Evolutionary conservation across 2,329 filamentous ascomycete species (phyloP).

Genomic region (Chlorencoelia australis): DNA sequence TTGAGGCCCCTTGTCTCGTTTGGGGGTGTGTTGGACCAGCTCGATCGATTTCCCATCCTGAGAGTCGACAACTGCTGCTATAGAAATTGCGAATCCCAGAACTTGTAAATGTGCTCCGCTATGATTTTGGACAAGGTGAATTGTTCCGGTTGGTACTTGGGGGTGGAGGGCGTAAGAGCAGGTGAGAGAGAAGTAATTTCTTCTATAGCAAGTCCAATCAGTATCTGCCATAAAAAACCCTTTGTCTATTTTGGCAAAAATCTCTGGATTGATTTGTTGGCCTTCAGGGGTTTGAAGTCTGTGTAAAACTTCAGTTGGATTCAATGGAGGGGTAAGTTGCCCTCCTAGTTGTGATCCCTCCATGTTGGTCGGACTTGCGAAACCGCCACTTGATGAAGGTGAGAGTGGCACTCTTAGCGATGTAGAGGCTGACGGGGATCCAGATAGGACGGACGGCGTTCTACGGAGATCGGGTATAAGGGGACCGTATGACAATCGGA

Average conservation of each 20-base stretch:
- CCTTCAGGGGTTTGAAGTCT: conserved; percentile 40
- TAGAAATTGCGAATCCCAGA: conserved; percentile 52
- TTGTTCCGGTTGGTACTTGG: conserved; percentile 31
- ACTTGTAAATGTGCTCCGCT: conserved; percentile 30
- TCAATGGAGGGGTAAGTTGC: conserved; percentile 26
- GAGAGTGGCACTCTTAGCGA: conserved; percentile 24
- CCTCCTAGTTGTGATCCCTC: conserved; percentile 18
- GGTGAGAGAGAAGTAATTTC: conserved; percentile 62
- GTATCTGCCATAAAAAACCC: conserved; percentile 57
- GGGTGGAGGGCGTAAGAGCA: conserved; percentile 51
- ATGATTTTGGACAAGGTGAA: conserved; percentile 27
- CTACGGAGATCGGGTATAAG: conserved; percentile 23
- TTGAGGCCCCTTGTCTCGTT: conserved; percentile 61
- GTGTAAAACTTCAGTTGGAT: conserved; percentile 32
- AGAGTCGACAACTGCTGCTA: conserved; percentile 56
- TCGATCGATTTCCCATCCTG: conserved; percentile 54
- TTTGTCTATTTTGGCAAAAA: conserved; percentile 60
- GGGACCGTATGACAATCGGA: conserved; percentile 25
- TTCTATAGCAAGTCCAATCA: conserved; percentile 65
- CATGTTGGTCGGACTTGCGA: conserved; percentile 27
- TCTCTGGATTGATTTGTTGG: conserved; percentile 45
- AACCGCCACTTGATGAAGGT: conserved; percentile 25
- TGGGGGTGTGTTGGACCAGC: conserved; percentile 67
- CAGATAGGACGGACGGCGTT: conserved; percentile 22
- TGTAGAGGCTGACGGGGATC: conserved; percentile 25